Conservation (phyloP, 225 moss, liverwort and hornwort species). For the Pseudoscleropodium purum region DNA sequence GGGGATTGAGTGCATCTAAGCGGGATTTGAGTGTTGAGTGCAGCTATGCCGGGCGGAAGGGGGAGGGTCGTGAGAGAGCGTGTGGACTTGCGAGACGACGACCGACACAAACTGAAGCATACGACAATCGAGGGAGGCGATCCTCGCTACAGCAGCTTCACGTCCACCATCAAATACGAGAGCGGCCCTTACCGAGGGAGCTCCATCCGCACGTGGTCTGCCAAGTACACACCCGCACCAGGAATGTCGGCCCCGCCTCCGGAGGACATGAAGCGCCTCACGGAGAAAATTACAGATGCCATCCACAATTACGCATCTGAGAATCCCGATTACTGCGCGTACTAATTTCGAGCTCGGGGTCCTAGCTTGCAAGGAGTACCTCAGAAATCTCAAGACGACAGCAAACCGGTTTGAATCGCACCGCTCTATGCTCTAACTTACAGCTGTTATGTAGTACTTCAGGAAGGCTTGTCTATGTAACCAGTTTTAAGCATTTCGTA, state of each 20-base stretch:
- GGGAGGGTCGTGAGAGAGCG: slow-evolving; percentile 32
- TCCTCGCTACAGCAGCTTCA: slow-evolving; percentile 50
- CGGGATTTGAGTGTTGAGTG: background rate
- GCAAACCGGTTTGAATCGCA: background rate
- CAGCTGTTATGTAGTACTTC: background rate
- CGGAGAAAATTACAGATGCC: slow-evolving; percentile 31
- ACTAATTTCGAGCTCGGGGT: background rate
- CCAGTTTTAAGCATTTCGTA: background rate
- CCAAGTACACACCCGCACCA: slow-evolving; percentile 24
- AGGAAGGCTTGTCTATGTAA: background rate
- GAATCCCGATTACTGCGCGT: slow-evolving; percentile 42
- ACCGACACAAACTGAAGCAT: slow-evolving; percentile 36
- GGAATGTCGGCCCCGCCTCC: slow-evolving; percentile 29
- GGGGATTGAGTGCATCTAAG: background rate
- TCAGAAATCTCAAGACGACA: background rate
- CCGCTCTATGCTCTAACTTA: background rate
- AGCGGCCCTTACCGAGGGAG: slow-evolving; percentile 33
- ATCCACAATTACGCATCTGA: slow-evolving; percentile 34
- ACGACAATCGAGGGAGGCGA: slow-evolving; percentile 48
- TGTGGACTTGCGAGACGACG: slow-evolving; percentile 41
- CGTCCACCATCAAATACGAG: slow-evolving; percentile 39
- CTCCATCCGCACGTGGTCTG: slow-evolving; percentile 44
- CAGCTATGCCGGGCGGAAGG: slow-evolving; percentile 29
- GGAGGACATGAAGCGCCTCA: slow-evolving; percentile 32
- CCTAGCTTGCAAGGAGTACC: background rate